Base-by-base conservation (phyloP, 768 basidiomycete species). In the Cantharellus anzutake region DNA sequence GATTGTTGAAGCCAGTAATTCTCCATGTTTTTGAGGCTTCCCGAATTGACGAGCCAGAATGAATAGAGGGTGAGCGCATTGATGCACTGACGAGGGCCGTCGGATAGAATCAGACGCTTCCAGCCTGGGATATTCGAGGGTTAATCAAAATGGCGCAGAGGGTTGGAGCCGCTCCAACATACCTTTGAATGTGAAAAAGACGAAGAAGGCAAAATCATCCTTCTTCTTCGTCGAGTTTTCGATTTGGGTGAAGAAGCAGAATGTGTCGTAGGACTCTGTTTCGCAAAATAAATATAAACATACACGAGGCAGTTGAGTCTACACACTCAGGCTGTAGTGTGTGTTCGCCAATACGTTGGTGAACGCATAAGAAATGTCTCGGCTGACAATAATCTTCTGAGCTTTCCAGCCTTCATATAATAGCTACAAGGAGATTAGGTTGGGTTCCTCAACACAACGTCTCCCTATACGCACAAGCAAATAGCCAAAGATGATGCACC, bases 101-200 rank as follows among this genome's bases (percentile, higher is more conserved):
- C 96, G 61, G 94, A 91, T 62, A 98, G 73, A 14, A 91, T 71
- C 5, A 91, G 71, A n/a, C 83, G 81, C 71, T 90, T 90, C 87
- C 87, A 90, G 68, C 81, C 85, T 87, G 67, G 37, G 42, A 62
- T 34, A 51, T 3, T 37, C 11, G 11, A 55, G 52, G 7, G 11
- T 7, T 14, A 37, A 16, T 4, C 16, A 35, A 39, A 35, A 59
- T 37, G 14, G 20, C 34, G 34, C 52, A 52, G 42, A 37, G 41
- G 53, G 44, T 7, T 44, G 11, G 44, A 58, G n/a, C 53, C 20
- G 55, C 40, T 52, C 48, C 41, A 3, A 74, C 82, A 59, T 62
- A 88, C 94, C 94, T 77, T 99, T 99, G 79, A 99, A 98, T 0
- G 86, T 86, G 73, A 99, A 99, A 80, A 98, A 99, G 68, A 98